Evolutionary conservation across 192 early-diverging fungal genomes (phyloP), one percentile per base, ranked within the genome.

Genomic region (Powellomyces hirtus): DNA sequence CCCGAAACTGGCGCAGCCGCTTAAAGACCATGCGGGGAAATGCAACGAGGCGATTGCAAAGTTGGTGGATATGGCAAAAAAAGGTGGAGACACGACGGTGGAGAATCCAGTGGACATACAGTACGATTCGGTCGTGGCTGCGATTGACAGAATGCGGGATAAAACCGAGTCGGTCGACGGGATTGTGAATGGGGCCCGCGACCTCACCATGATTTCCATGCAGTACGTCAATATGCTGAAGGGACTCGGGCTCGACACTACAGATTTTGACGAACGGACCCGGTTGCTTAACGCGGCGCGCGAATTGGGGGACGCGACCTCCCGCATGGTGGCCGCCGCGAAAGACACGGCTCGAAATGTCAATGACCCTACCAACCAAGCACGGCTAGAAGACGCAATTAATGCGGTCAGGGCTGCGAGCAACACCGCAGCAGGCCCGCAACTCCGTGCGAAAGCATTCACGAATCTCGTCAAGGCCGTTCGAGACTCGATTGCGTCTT

Each of bases 201-300:
- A 82, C 20, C 60, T 86, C 22, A 83, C 85, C 0, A 24, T 79
- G 0, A 73, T 66, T 38, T 63, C 72, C 1, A 86, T 78, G 33
- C 73, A 81, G 27, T 78, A 77, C 46, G 81, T 84, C 29, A 77
- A 81, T 26, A 67, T 79, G 38, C 51, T 87, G 14, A 84, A 84
- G 62, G 37, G 52, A 5, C 58, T 64, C n/a, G 77, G 72, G 1
- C 24, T 59, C 13, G 74, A 74, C 22, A 57, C 58, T 4, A 30
- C 50, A 14, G 73, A 81, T 49, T 60, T 49, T 14, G 72, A 75
- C 33, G 81, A 79, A 27, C 37, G 56, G 22, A 51, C 57, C 13
- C 50, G 80, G n/a, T 50, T 84, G 10, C 44, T 81, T 33, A 64
- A 38, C 4, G 68, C 74, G 4, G 84, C 82, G 8, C 59, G 66